Evolutionary conservation across 768 basidiomycete species (phyloP).

Genomic region (Auricularia heimuer): DNA sequence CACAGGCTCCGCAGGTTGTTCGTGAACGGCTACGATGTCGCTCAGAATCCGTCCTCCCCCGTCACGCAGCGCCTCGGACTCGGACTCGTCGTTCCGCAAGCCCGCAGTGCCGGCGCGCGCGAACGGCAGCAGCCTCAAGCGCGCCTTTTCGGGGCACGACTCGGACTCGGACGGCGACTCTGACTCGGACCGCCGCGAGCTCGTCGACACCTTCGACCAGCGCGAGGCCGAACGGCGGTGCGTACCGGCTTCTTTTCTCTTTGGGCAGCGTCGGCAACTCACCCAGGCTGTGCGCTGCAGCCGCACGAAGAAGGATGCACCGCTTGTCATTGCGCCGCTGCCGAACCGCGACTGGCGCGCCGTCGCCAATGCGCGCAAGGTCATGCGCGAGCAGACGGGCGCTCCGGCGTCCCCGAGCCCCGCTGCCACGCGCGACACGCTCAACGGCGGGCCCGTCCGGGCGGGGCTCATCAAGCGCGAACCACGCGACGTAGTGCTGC

Average conservation of each 20-base stretch:
- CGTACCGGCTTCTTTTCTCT: neutral
- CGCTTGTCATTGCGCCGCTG: constrained; percentile 77
- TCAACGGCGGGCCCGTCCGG: constrained; percentile 66
- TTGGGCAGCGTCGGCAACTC: neutral
- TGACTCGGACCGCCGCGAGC: neutral
- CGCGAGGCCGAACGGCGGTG: neutral
- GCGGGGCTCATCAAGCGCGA: constrained; percentile 51
- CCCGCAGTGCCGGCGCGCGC: neutral
- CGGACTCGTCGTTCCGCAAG: neutral
- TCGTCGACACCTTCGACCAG: neutral
- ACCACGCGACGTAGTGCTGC: constrained; percentile 16
- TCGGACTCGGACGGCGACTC: neutral
- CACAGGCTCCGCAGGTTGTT: neutral
- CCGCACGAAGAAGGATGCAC: constrained; percentile 32
- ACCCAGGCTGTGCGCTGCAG: neutral
- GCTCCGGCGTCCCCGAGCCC: constrained; percentile 66
- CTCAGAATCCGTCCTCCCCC: neutral
- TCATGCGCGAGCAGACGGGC: constrained; percentile 49
- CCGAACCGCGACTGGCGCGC: constrained; percentile 89
- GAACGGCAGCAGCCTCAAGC: neutral
- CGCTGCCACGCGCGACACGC: constrained; percentile 46
- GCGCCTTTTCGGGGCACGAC: neutral
- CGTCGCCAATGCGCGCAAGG: constrained; percentile 41
- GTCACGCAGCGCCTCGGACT: neutral
- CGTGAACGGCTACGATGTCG: neutral